Evolutionary conservation across 1,284 basidiomycete genomes (phyloP).

Genomic region (Trametes pubescens): DNA sequence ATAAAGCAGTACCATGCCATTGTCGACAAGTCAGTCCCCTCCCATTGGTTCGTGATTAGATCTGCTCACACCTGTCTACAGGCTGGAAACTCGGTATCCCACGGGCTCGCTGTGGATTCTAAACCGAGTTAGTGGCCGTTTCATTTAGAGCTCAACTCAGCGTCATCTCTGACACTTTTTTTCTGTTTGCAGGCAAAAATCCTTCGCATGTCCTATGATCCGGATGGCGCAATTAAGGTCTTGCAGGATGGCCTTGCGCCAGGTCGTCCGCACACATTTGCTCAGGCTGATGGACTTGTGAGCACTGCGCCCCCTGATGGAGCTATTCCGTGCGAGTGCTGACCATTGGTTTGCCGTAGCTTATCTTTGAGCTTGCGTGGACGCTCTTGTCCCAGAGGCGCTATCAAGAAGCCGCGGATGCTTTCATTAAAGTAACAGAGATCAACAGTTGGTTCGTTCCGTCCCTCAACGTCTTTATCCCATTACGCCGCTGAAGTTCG

Average conservation of each 20-base stretch:
- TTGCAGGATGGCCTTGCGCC: slow-evolving; percentile 66
- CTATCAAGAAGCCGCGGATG: slow-evolving; percentile 72
- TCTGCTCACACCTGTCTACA: background rate
- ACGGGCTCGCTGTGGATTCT: slow-evolving; percentile 78
- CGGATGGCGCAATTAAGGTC: slow-evolving; percentile 67
- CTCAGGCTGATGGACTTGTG: slow-evolving; percentile 77
- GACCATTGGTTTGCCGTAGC: slow-evolving; percentile 46
- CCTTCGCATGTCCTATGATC: slow-evolving; percentile 70
- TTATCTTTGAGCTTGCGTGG: slow-evolving; percentile 83
- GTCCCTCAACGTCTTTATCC: background rate
- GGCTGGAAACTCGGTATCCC: background rate
- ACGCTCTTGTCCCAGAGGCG: slow-evolving; percentile 68
- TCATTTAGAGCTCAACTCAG: background rate
- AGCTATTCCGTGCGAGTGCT: background rate
- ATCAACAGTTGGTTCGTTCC: slow-evolving; percentile 70
- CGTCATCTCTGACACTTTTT: background rate
- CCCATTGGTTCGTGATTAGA: slow-evolving; percentile 11
- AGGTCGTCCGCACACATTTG: slow-evolving; percentile 60
- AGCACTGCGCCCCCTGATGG: slow-evolving; percentile 28
- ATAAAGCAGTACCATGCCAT: slow-evolving; percentile 68
- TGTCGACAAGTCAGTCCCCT: slow-evolving; percentile 58
- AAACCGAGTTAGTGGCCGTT: slow-evolving; percentile 59
- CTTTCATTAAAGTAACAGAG: slow-evolving; percentile 68
- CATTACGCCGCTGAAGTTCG: background rate
- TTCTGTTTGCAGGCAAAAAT: slow-evolving; percentile 68